phyloP scores from a whole-genome alignment of 2,329 filamentous ascomycete genomes.

The Hymenoscyphus fructigenus region DNA sequence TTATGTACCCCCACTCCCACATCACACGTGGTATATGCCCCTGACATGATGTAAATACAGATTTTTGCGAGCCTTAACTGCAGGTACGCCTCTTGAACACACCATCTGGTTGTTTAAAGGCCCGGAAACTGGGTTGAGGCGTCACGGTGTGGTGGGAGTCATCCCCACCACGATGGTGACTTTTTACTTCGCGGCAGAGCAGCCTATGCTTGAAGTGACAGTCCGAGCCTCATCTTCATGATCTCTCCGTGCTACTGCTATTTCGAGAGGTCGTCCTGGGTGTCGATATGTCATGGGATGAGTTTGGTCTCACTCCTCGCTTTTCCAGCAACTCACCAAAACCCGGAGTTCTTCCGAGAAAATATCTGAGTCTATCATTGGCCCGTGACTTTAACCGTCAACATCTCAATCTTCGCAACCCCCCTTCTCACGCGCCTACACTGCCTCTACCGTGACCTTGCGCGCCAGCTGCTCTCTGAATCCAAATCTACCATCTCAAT shows the following conservation, averaged over 20 bases:
- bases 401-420: conserved; percentile 17
- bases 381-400: conserved; percentile 27
- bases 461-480: conserved; percentile 14
- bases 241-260: neutral
- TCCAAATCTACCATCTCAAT: conserved; percentile 16
- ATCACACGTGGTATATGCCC: neutral
- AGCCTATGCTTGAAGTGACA: neutral
- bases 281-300: conserved; percentile 1
- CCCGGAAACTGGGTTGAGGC: neutral
- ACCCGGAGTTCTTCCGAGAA: neutral
- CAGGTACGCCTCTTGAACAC: neutral
- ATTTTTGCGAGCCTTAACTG: neutral
- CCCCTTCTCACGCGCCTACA: conserved; percentile 27
- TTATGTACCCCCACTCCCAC: neutral
- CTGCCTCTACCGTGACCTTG: conserved; percentile 28
- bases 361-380: conserved; percentile 4
- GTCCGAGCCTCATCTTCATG: neutral
- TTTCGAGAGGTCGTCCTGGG: neutral
- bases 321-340: neutral
- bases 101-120: neutral
- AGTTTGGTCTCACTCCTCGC: neutral
- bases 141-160: conserved; percentile 1
- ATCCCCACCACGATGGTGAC: neutral
- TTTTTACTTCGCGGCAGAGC: neutral
- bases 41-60: neutral